Base-by-base conservation (phyloP, 2,329 filamentous ascomycete species). In the Fusarium pseudoanthophilum region DNA sequence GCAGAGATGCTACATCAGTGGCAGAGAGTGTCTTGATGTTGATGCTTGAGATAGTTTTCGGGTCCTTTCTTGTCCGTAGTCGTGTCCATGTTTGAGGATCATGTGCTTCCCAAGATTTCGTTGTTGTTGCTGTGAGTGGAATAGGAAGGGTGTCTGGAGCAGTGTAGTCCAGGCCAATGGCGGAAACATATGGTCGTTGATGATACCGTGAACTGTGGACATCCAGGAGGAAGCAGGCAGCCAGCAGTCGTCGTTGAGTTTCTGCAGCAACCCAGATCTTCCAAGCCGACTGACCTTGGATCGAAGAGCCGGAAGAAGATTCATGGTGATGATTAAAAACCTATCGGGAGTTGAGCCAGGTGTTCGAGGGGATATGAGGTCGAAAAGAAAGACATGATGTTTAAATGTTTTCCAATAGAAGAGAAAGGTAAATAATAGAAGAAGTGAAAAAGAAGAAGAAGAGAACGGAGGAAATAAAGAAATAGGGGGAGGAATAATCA, bases 181-280 rank as follows among this genome's bases (percentile, higher is more conserved):
- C 60, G 4, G 64, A 48, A 32, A 80, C 79, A 42, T 81, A 80
- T 24, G 81, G 82, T 71, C 87, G 86, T 78, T 90, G 86, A 59
- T 87, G 84, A 74, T 88, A 90, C 69, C 86, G 82, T 69, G 87
- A 85, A 75, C 87, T 84, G 68, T 90, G 88, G 11, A 86, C 82
- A 76, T 91, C 89, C 63, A 89, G 81, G 60, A 89, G 79, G 78
- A 90, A 89, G 79, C 87, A 90, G 20, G 85, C 85, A 39, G 86
- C 83, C n/a, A 89, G 80, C 34, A 91, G 83, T 46, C 89, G 85
- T 62, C 87, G 85, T 61, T 82, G 83, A 13, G 86, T 82, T 79
- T 91, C 89, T 56, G 80, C 78, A 51, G 86, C 80, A 45, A 90
- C 78, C 89, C 89, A 91, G 67, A 80, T 75, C 43, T 80, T 81